Evolutionary conservation across 345 rosid species (phyloP).

Genomic region (Limnanthes douglasii): DNA sequence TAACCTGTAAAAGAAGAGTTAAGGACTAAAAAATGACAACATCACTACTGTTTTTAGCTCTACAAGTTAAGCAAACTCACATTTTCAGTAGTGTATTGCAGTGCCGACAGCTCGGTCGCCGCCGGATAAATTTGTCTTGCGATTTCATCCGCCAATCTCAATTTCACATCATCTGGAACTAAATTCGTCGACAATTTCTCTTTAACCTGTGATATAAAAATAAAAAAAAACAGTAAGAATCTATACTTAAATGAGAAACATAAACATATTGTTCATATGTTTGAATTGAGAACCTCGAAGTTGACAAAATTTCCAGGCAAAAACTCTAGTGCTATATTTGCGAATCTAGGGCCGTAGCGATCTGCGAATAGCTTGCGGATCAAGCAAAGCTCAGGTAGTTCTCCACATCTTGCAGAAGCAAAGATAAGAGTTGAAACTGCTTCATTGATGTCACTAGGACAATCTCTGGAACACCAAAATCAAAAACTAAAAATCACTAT

Average conservation of each 20-base stretch:
- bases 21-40: not conserved
- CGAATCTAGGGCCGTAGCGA: conserved; percentile 51
- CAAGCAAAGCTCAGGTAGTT: conserved; percentile 48
- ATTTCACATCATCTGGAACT: conserved; percentile 37
- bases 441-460: conserved; percentile 60
- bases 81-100: conserved; percentile 29
- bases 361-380: conserved; percentile 52
- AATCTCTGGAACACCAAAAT: conserved; percentile 25
- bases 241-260: not conserved
- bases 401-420: conserved; percentile 79
- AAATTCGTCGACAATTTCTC: conserved; percentile 27
- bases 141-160: conserved; percentile 34
- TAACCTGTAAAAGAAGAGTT: too few relatives aligned
- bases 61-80: too few relatives aligned
- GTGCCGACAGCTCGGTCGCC: conserved; percentile 28
- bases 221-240: not conserved
- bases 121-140: conserved; percentile 26
- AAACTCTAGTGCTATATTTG: conserved; percentile 32
- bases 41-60: conserved; percentile 27
- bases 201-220: conserved; percentile 22
- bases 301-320: conserved; percentile 58
- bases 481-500: not conserved
- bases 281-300: conserved; percentile 29
- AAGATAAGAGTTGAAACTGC: conserved; percentile 79
- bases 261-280: not conserved